Evolutionary conservation across 176 grass and related monocot species (phyloP), one percentile per base, ranked within the genome.

Genomic region (Aegilops sharonensis): DNA sequence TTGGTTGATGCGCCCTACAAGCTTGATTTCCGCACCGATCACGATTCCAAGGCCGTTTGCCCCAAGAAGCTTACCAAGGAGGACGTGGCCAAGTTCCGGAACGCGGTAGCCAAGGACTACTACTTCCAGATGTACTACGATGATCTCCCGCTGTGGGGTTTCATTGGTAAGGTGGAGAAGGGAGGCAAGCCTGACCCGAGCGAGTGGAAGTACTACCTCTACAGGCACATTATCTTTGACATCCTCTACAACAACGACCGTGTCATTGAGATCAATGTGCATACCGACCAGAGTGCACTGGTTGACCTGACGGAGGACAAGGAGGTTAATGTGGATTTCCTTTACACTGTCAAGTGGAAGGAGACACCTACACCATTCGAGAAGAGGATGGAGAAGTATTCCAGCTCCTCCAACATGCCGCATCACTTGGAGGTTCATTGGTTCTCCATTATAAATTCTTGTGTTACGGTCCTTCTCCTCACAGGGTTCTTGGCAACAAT

Each of bases 101-200:
- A 52, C 27, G 88, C 93, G 6, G 93, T 94, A 40, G 85, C 74
- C 2, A 98, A 98, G 89, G 96, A 98, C 83, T 98, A 98, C 69
- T 94, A 98, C 89, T 95, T 98, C 84, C 93, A 98, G 81, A 98
- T 98, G 96, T 98, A 98, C 84, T 98, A 94, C 11, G 96, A 98
- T 63, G 96, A 98, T 57, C 93, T 98, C 78, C 96, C 96, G 14
- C 78, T 98, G 4, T 98, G 96, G 96, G 96, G 93, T 9, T 98
- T 95, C 81, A 93, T 98, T n/a, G 96, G 96, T 34, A 98, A 98
- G 66, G 93, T 89, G 47, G 96, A 95, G 4, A 95, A 92, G 88
- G 95, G 89, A 23, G 88, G 47, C 85, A 98, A 92, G 88, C 11
- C 64, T 0, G 84, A 94, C 24, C 86, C 93, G 1, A 85, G 75